Percentiles rank a stretch among this genome's conserved stretches.
These are phyloP conservation scores for Leptoxyphium fumago DNA, from an alignment of 2,329 filamentous ascomycete species.

Conservation along the genomic window DNA sequence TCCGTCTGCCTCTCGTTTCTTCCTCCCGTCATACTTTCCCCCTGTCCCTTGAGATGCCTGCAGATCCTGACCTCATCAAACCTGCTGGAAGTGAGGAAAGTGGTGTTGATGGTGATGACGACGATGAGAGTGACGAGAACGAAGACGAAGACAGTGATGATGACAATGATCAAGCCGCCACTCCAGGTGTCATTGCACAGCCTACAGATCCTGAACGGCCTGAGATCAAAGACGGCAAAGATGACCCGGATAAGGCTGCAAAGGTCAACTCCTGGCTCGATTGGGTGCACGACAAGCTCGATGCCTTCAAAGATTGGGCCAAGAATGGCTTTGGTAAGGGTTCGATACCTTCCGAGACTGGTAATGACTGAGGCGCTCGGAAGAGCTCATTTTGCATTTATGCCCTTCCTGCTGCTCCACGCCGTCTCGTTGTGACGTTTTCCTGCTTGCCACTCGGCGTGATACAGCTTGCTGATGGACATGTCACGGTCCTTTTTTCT, in stretches of 20 bases:
- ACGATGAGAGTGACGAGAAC: neutral
- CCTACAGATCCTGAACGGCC: slow-evolving; percentile 1
- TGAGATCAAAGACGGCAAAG: slow-evolving; percentile 6
- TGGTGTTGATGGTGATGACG: neutral
- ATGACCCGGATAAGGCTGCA: slow-evolving; percentile 7
- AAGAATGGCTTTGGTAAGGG: slow-evolving; percentile 7
- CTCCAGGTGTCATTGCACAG: neutral
- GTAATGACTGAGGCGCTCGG: too few species aligned
- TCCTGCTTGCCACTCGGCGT: too few species aligned
- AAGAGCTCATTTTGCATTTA: too few species aligned
- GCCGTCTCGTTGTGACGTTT: too few species aligned
- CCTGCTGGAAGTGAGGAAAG: neutral
- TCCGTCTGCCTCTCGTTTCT: slow-evolving; percentile 54
- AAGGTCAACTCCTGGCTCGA: slow-evolving; percentile 14
- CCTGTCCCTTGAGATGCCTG: slow-evolving; percentile 33
- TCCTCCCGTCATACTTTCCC: slow-evolving; percentile 40
- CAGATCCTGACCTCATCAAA: slow-evolving; percentile 31
- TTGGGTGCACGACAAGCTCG: slow-evolving; percentile 18
- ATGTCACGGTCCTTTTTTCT: too few species aligned
- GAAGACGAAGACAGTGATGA: slow-evolving; percentile 1
- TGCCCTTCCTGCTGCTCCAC: too few species aligned
- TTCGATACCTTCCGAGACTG: neutral
- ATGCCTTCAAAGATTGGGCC: slow-evolving; percentile 20
- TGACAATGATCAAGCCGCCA: slow-evolving; percentile 1
- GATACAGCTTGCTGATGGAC: too few species aligned